Percentiles rank a stretch among this genome's conserved stretches.
phyloP scores from a whole-genome alignment of 2,329 filamentous ascomycete genomes.

The Microdochium nivale region DNA sequence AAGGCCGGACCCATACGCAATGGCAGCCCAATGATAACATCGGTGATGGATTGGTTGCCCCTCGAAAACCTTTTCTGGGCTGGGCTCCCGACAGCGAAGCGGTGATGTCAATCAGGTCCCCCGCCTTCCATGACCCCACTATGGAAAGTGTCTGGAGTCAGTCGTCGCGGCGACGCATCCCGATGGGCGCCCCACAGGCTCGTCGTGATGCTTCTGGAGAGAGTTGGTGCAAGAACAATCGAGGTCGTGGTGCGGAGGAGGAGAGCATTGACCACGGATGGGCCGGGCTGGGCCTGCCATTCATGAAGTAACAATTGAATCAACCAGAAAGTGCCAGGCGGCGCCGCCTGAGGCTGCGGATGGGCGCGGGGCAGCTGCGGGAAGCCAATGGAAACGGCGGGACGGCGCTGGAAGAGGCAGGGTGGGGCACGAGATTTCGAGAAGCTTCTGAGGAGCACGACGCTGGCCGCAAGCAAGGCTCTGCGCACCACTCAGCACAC shows the following conservation, averaged over 20 bases:
- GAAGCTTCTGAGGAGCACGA: slow-evolving; percentile 1
- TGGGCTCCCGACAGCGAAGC: not conserved
- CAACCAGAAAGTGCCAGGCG: not conserved
- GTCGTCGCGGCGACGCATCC: not conserved
- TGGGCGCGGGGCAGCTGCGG: not conserved
- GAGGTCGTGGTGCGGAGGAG: not conserved
- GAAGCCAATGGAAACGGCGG: not conserved
- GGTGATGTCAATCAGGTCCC: not conserved
- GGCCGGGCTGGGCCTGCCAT: not conserved
- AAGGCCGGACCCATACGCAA: not conserved
- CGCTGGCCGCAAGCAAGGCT: not conserved
- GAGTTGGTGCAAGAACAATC: not conserved
- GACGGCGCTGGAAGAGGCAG: not conserved
- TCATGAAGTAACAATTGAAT: not conserved
- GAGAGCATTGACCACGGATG: not conserved
- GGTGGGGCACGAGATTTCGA: not conserved
- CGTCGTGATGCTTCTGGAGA: not conserved
- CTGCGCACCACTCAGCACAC: not conserved
- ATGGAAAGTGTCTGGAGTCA: not conserved
- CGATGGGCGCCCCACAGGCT: not conserved
- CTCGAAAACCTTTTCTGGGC: slow-evolving; percentile 1
- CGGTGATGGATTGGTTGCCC: not conserved
- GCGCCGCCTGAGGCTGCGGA: not conserved
- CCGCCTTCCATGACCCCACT: not conserved
- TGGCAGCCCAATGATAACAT: not conserved